Conservation (phyloP, 306 rosid genomes). For the Cucurbita pepo region DNA sequence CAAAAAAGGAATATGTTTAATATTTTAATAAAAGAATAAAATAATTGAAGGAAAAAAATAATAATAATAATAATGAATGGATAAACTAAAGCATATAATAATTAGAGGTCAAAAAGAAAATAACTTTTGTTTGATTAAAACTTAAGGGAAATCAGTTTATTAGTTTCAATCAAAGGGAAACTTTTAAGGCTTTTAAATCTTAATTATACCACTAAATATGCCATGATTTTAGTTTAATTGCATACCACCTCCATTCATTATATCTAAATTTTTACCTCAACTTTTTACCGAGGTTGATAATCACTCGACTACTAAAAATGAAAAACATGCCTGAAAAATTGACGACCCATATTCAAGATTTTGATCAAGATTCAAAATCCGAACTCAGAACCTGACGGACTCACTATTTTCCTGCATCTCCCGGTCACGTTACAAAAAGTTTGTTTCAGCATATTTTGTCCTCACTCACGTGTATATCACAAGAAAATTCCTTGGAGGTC, state of each 20-base stretch:
- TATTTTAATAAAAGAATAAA: not conserved
- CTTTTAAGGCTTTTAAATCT: not conserved
- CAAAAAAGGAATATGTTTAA: not conserved
- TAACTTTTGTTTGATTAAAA: not conserved
- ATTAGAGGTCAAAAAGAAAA: constrained; percentile 1
- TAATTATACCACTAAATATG: not conserved
- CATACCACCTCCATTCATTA: not conserved
- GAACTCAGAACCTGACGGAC: no score
- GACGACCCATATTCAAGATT: no score
- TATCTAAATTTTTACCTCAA: not conserved
- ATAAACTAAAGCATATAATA: not conserved
- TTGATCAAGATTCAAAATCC: no score
- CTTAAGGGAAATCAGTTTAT: not conserved
- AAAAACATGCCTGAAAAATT: no score
- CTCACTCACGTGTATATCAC: no score
- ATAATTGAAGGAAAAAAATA: not conserved
- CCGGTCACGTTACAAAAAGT: no score
- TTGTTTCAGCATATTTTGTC: not conserved
- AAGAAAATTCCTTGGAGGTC: no score
- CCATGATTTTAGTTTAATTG: constrained; percentile 4
- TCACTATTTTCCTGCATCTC: no score
- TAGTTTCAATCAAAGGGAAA: not conserved
- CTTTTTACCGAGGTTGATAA: no score
- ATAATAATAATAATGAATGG: not conserved
- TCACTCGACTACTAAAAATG: no score